Percentiles rank a stretch among this genome's conserved stretches.
Conservation (phyloP, 768 basidiomycete genomes). For the Hypsizygus marmoreus region DNA sequence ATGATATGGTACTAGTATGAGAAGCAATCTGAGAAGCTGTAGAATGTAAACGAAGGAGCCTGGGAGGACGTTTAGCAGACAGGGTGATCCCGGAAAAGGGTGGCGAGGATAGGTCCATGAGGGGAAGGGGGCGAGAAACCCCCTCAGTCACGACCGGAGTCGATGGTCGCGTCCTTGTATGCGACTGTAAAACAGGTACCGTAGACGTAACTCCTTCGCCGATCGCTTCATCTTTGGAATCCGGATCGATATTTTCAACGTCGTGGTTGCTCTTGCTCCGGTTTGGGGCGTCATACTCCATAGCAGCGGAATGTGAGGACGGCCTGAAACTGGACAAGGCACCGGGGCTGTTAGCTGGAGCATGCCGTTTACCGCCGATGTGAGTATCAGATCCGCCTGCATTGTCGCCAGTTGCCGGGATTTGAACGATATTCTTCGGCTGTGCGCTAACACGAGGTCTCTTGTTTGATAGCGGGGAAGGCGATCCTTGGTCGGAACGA, state of each 20-base stretch:
- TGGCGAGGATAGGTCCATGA: constrained; percentile 15
- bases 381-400: background rate
- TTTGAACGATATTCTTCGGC: background rate
- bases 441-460: constrained; percentile 9
- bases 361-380: background rate
- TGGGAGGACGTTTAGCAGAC: constrained; percentile 14
- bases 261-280: constrained; percentile 3
- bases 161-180: background rate
- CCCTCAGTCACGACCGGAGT: background rate
- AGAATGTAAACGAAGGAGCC: constrained; percentile 14
- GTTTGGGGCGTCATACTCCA: too few relatives aligned
- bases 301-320: too few relatives aligned
- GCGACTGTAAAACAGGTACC: too few relatives aligned
- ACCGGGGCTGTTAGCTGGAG: background rate
- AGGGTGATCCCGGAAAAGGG: constrained; percentile 13
- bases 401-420: background rate
- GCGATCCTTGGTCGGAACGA: constrained; percentile 10
- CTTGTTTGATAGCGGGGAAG: constrained; percentile 11
- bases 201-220: too few relatives aligned
- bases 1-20: constrained; percentile 1
- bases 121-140: constrained; percentile 1
- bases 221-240: too few relatives aligned
- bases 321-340: too few relatives aligned
- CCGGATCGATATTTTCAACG: background rate
- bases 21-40: constrained; percentile 1